Percentiles rank a stretch among this genome's conserved stretches.
Evolutionary conservation across 2,329 filamentous ascomycete genomes (phyloP).

Genomic region (Pseudopyrenochaeta lycopersici): DNA sequence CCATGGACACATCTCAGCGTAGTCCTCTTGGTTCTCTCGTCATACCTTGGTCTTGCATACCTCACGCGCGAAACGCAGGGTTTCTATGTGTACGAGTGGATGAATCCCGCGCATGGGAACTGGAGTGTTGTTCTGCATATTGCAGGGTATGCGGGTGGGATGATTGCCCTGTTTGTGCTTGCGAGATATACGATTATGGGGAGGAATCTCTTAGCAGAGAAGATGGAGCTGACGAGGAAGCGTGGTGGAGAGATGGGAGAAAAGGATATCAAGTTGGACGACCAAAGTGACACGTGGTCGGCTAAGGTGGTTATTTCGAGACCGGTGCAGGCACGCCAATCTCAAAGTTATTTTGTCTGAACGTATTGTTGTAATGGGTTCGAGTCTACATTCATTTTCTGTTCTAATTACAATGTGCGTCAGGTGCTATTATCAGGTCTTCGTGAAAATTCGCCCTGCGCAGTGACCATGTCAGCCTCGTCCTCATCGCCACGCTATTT

Average conservation of each 20-base stretch:
- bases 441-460: neutral
- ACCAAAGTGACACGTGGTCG: slow-evolving; percentile 22
- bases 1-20: slow-evolving; percentile 71
- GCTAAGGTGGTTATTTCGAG: slow-evolving; percentile 13
- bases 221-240: slow-evolving; percentile 5
- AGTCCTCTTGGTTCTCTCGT: slow-evolving; percentile 71
- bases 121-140: slow-evolving; percentile 32
- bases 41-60: slow-evolving; percentile 78
- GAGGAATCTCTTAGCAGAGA: slow-evolving; percentile 20
- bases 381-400: neutral
- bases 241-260: slow-evolving; percentile 9
- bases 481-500: neutral
- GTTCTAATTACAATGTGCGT: neutral
- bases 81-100: slow-evolving; percentile 75
- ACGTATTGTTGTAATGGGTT: neutral
- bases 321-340: slow-evolving; percentile 3
- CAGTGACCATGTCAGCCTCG: neutral
- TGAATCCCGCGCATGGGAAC: slow-evolving; percentile 36
- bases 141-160: slow-evolving; percentile 29
- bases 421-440: neutral
- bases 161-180: slow-evolving; percentile 27
- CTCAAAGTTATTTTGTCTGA: neutral
- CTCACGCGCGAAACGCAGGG: slow-evolving; percentile 72
- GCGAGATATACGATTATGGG: slow-evolving; percentile 21
- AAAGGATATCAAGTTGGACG: slow-evolving; percentile 19